These are phyloP conservation scores for Neurospora intermedia DNA, from an alignment of 495 filamentous ascomycete genomes.

Conservation along the genomic window DNA sequence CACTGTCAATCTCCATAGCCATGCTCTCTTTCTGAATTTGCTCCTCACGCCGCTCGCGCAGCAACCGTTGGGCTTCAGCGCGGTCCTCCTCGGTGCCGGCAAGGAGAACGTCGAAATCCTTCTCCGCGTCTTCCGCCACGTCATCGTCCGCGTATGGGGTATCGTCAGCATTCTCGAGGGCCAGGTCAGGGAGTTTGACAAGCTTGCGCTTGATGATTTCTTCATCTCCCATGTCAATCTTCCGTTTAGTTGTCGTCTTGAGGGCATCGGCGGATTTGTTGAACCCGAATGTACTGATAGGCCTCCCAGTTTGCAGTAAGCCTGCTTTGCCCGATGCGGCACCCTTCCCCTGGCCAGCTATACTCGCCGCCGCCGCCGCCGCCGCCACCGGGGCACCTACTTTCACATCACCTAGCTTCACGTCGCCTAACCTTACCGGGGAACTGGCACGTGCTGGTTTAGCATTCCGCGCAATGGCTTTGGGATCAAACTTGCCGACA, in stretches of 20 bases:
- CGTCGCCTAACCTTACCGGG: constrained; percentile 28
- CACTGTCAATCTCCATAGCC: constrained; percentile 38
- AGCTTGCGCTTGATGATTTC: constrained; percentile 76
- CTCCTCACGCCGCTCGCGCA: constrained; percentile 40
- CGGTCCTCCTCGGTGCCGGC: constrained; percentile 67
- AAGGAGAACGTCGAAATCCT: constrained; percentile 66
- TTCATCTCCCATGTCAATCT: constrained; percentile 79
- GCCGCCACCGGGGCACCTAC: neutral
- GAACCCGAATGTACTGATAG: constrained; percentile 73
- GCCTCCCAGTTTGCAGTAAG: constrained; percentile 25
- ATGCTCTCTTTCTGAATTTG: constrained; percentile 39
- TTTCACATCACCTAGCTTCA: constrained; percentile 24
- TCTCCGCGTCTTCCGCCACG: constrained; percentile 48
- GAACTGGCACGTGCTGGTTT: constrained; percentile 40
- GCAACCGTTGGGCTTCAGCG: constrained; percentile 71
- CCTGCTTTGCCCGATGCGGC: constrained; percentile 6
- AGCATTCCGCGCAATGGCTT: constrained; percentile 69
- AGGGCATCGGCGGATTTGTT: constrained; percentile 58
- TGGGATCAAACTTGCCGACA: constrained; percentile 79
- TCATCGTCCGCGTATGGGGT: constrained; percentile 47
- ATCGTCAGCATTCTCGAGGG: constrained; percentile 50
- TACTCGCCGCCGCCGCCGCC: neutral
- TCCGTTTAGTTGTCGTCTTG: constrained; percentile 56
- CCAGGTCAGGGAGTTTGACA: constrained; percentile 71
- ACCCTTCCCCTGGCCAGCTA: constrained; percentile 3